Base-by-base conservation (phyloP, 805 yeast species). In the Monosporozyma unispora region DNA sequence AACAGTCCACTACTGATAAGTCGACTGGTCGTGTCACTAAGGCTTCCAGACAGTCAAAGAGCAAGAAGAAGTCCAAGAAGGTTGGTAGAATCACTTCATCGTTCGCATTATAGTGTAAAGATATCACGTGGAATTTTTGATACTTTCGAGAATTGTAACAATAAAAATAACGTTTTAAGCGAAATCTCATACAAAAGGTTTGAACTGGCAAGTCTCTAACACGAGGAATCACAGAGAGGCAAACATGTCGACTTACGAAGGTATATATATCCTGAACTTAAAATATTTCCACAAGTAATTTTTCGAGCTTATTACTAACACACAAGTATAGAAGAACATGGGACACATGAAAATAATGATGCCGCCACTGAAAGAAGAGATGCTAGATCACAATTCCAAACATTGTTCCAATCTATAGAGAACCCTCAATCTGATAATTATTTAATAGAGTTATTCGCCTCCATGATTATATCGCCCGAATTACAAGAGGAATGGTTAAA, bases 211-310 rank as follows among this genome's bases (percentile, higher is more conserved):
- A n/a, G n/a, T n/a, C n/a, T n/a, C n/a, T n/a, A n/a, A n/a, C 16
- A 21, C 27, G 28, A 39, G 22, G 27, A 39, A 39, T 12, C 10
- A 22, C 21, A 21, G 8, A 27, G 8, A 37, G 2, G 7, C 4
- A 6, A 48, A 23, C 11, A 67, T 64, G 70, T 63, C 70, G 1
- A 59, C 59, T 8, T 67, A 67, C 55, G 66, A 66, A 54, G 70
- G 71, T 63, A 50, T 46, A 64, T 54, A 12, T 19, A 10, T 33
- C 4, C 8, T 25, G 27, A 25, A 25, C 8, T 25, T 25, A n/a
- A n/a, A n/a, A n/a, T n/a, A n/a, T n/a, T n/a, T n/a, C n/a, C n/a
- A n/a, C n/a, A n/a, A n/a, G n/a, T n/a, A n/a, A n/a, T n/a, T n/a
- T n/a, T n/a, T n/a, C n/a, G n/a, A n/a, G n/a, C n/a, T 14, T 11